These are phyloP conservation scores for Phytophthora agathidicida DNA, from an alignment of 352 stramenopile species.

Conservation along the genomic window DNA sequence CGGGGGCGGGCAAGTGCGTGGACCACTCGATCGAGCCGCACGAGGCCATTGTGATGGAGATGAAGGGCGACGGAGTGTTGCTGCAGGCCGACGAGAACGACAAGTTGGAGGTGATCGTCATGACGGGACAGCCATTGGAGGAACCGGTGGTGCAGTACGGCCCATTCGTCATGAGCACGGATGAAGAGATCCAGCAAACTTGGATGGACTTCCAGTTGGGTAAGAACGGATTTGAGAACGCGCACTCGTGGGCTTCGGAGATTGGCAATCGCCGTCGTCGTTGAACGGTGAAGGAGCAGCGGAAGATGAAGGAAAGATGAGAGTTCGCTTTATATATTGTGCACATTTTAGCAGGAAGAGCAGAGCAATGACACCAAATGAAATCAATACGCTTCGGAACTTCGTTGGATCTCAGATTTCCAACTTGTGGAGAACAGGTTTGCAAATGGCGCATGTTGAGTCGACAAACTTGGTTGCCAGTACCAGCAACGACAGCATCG, in stretches of 20 bases:
- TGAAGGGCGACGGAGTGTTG: slow-evolving; percentile 54
- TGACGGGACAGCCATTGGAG: slow-evolving; percentile 56
- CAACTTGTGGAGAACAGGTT: too few relatives aligned
- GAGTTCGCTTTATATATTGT: slow-evolving; percentile 11
- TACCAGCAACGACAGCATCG: too few relatives aligned
- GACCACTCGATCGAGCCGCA: slow-evolving; percentile 38
- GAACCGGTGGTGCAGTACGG: slow-evolving; percentile 71
- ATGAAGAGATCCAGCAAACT: slow-evolving; percentile 58
- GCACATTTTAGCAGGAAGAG: too few relatives aligned
- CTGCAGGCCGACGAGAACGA: slow-evolving; percentile 35
- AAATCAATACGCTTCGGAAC: slow-evolving; percentile 1
- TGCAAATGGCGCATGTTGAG: too few relatives aligned
- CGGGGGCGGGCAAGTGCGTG: slow-evolving; percentile 32
- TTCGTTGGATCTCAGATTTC: too few relatives aligned
- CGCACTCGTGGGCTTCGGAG: slow-evolving; percentile 49
- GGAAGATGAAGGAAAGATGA: not conserved
- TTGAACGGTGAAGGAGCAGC: not conserved
- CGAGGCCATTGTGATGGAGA: slow-evolving; percentile 59
- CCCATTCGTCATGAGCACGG: slow-evolving; percentile 79
- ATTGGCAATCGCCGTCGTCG: slow-evolving; percentile 50
- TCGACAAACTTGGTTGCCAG: too few relatives aligned
- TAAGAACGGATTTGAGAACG: slow-evolving; percentile 77
- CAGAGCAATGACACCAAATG: not conserved
- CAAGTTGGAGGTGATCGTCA: slow-evolving; percentile 56
- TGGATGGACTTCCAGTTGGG: slow-evolving; percentile 51